These are phyloP conservation scores for Solanum gracilifrons DNA, from an alignment of 257 asterid species.

Conservation along the genomic window DNA sequence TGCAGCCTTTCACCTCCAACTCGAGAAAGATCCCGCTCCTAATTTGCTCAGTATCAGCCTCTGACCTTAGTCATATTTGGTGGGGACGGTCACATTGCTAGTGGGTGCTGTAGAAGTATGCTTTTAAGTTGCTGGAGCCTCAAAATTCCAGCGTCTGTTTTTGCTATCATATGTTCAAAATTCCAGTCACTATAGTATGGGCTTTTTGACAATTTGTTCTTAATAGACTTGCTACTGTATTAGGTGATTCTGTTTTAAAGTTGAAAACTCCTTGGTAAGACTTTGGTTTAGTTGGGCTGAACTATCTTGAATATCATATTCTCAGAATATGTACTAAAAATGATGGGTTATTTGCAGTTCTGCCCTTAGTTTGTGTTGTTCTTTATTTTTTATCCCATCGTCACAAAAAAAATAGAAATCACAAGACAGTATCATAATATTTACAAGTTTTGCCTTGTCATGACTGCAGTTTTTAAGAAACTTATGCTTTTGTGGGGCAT, in stretches of 20 bases:
- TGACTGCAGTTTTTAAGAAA: background rate
- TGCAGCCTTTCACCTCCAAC: conserved; percentile 46
- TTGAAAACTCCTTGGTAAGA: background rate
- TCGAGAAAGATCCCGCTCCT: conserved; percentile 31
- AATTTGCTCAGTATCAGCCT: background rate
- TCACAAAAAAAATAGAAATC: background rate
- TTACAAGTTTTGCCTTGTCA: background rate
- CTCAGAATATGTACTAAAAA: background rate
- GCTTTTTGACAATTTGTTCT: background rate
- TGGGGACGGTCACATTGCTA: background rate
- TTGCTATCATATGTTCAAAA: background rate
- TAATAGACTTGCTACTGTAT: background rate
- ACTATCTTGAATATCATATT: background rate
- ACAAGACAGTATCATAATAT: background rate
- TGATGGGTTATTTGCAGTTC: background rate
- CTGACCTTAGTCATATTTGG: background rate
- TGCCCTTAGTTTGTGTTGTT: background rate
- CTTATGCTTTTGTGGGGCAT: too few relatives aligned
- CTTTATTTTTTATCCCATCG: background rate
- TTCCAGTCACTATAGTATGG: background rate
- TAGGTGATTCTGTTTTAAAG: background rate
- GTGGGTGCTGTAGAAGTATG: background rate
- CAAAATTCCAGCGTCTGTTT: background rate
- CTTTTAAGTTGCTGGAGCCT: background rate
- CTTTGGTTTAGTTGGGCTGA: background rate